Base-by-base conservation (phyloP, 306 rosid genomes). In the Sindora glabra region DNA sequence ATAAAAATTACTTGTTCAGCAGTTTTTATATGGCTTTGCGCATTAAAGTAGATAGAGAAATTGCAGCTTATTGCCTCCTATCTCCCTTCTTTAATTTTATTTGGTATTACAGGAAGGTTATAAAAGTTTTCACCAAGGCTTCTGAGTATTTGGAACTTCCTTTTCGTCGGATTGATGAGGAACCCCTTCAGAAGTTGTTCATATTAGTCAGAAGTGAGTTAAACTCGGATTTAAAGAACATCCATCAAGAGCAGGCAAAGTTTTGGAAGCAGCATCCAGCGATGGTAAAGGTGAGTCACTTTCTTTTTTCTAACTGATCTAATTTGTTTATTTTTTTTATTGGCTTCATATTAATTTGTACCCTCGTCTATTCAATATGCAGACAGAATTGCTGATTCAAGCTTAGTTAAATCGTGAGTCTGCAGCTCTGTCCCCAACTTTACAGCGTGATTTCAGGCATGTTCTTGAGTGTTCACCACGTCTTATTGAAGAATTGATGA, bases 261-360 rank as follows among this genome's bases (percentile, higher is more conserved):
- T 84, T 84, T 80, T 80, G 84, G 86, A 84, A 80, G 67, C 87
- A 84, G 71, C 87, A 77, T 75, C 90, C 90, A 40, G 86, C 82
- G 36, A 73, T 80, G 51, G 90, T 80, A 39, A 84, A 84, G 79
- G 90, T 80, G 23, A 66, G 33, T 71, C 17, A 29, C 67, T 29
- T 44, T 16, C 7, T 33, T n/a, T 9, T 18, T 34, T 48, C 10
- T 21, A 51, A 23, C 24, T 2, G 32, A 22, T 71, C 2, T 44
- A 58, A 13, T 29, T 17, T 17, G n/a, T 34, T 48, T 9, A 17
- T 12, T 13, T 13, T 48, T 24, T 23, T 17, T 2, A 48, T 24
- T 10, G 5, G 17, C 24, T 10, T 33, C 12, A 16, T 5, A 18
- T 47, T 48, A 48, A 11, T 33, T 59, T 19, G 69, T 30, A 37